Evolutionary conservation across 2,329 filamentous ascomycete genomes (phyloP), one percentile per base, ranked within the genome.

Genomic region (Claviceps capensis): DNA sequence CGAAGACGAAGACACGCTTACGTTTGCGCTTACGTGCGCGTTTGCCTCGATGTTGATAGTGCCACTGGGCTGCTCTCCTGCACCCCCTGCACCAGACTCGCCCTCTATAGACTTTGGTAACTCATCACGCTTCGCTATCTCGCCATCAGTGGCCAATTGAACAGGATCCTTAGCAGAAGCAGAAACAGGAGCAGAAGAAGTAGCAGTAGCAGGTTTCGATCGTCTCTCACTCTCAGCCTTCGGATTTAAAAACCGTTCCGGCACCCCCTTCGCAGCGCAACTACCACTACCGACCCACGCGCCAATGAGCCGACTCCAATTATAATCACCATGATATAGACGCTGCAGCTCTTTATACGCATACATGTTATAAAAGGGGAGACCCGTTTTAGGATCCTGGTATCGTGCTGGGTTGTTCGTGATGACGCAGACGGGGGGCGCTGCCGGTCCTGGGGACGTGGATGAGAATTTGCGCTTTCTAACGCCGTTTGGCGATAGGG

Each of bases 331-430:
- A 1, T 74, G 77, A 50, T 80, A 70, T 14, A 95, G 75, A 52
- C 83, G 80, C 61, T 87, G 84, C 46, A 97, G 85, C 65, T 94
- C 83, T 60, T 81, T 81, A 69, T 89, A 96, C 0, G 89, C 90
- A 56, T 83, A 79, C 44, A 81, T 73, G 63, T 91, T 91, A 56
- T 81, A 78, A 67, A 91, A 98, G 1, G 83, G 81, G 16, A 97
- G 75, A 0, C 87, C 86, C 0, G 91, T 97, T 58, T 79, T 78
- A 0, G 89, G 88, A 65, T 98, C 93, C 23, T 83, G 79, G 67
- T 94, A 97, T 51, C 81, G 81, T 13, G 91, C 93, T 4, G 83
- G 80, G 50, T 83, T 79, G 61, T 84, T 85, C 1, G 88, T 96
- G 63, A 97, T 90, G 48, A 83, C 84, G 66, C 93, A 98, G 36